phyloP scores from a whole-genome alignment of 306 rosid species.

The Glycine tomentella region DNA sequence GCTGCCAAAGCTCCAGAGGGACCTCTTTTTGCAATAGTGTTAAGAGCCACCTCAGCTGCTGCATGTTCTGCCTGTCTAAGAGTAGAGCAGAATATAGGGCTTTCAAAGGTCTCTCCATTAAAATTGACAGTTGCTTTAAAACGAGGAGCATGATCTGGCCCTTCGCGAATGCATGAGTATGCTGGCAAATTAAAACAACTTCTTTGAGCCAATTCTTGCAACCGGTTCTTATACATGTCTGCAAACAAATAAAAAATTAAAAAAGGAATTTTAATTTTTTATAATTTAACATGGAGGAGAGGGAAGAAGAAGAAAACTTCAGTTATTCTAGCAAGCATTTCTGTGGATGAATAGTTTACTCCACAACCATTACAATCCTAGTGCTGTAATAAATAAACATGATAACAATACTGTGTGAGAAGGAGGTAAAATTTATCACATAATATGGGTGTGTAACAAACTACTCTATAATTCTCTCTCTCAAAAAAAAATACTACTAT shows the following conservation, averaged over 20 bases:
- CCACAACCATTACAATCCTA: neutral
- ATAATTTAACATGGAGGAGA: neutral
- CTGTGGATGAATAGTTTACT: slow-evolving; percentile 4
- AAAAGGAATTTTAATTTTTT: neutral
- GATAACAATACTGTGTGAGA: neutral
- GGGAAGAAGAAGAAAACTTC: slow-evolving; percentile 15
- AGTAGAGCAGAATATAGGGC: slow-evolving; percentile 80
- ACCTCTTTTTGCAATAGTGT: slow-evolving; percentile 72
- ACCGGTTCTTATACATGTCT: slow-evolving; percentile 77
- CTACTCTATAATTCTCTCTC: neutral
- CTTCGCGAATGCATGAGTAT: slow-evolving; percentile 88
- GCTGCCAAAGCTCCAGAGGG: slow-evolving; percentile 87
- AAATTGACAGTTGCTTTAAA: slow-evolving; percentile 89
- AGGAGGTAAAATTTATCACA: neutral
- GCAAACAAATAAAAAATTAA: slow-evolving; percentile 43
- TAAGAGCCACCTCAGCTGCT: slow-evolving; percentile 85
- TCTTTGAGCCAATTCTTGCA: slow-evolving; percentile 93
- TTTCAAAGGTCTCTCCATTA: slow-evolving; percentile 81
- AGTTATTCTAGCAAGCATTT: slow-evolving; percentile 22
- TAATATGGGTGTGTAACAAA: neutral
- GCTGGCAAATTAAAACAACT: slow-evolving; percentile 93
- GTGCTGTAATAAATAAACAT: neutral
- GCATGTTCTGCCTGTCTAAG: slow-evolving; percentile 90
- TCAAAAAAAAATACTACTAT: too few relatives aligned
- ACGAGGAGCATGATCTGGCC: slow-evolving; percentile 92